Evolutionary conservation across 176 grass and related monocot species (phyloP).

Genomic region (Oryza rufipogon): DNA sequence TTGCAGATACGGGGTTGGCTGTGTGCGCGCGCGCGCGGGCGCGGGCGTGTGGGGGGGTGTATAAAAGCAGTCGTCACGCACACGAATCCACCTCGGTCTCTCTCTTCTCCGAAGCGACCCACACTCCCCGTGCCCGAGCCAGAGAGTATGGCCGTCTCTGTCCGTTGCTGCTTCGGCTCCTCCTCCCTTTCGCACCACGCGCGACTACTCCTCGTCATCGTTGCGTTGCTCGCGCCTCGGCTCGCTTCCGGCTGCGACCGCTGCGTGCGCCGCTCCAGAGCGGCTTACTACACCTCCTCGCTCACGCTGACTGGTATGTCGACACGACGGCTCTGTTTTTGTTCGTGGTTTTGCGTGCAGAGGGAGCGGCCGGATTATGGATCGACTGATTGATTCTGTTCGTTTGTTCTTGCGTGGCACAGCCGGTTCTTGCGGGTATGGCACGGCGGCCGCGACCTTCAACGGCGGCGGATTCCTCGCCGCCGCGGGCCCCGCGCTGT

Average conservation of each 20-base stretch:
- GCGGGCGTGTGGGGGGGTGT: conserved; percentile 9
- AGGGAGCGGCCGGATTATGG: too few relatives aligned
- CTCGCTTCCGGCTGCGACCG: conserved; percentile 67
- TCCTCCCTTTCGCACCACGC: background rate
- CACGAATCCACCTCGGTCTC: conserved; percentile 23
- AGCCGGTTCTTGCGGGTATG: conserved; percentile 91
- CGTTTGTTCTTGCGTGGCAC: background rate
- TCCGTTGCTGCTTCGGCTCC: conserved; percentile 21
- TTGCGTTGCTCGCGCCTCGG: conserved; percentile 19
- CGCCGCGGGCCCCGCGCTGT: conserved; percentile 48
- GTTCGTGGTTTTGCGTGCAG: background rate
- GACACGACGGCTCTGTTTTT: background rate
- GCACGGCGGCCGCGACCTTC: conserved; percentile 55
- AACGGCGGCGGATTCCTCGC: conserved; percentile 57
- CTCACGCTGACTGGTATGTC: conserved; percentile 57
- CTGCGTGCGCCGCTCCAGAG: conserved; percentile 63
- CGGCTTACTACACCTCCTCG: conserved; percentile 51
- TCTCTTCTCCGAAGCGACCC: background rate
- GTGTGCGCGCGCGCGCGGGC: background rate
- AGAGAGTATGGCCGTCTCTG: conserved; percentile 41
- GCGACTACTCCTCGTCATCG: conserved; percentile 23
- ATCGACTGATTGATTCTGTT: background rate
- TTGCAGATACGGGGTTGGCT: background rate
- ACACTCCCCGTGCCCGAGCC: too few relatives aligned
- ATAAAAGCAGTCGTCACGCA: conserved; percentile 52